A percentile compares a stretch with the other conserved stretches of the same genome.
Evolutionary conservation across 1,284 basidiomycete species (phyloP).

Genomic region (Papiliotrema fonsecae): DNA sequence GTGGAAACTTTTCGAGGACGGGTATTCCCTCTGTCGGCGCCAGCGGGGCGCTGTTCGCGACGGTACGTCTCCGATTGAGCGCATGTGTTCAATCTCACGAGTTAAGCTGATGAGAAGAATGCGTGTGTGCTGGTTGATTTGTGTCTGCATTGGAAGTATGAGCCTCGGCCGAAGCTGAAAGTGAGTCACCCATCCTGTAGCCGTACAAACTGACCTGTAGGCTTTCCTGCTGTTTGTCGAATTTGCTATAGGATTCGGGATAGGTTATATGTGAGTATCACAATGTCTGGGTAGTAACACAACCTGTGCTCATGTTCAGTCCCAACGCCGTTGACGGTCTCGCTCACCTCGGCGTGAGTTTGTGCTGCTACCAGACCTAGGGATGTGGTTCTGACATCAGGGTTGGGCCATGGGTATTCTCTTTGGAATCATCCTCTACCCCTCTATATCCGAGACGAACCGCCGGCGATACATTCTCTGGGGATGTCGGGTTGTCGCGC

Average conservation of each 20-base stretch:
- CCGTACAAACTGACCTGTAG: conserved; percentile 45
- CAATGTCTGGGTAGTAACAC: not conserved
- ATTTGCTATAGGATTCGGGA: conserved; percentile 72
- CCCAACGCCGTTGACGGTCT: conserved; percentile 46
- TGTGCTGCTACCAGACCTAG: not conserved
- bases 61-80: conserved; percentile 37
- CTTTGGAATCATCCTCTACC: conserved; percentile 71
- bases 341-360: conserved; percentile 49
- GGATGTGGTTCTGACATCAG: conserved; percentile 6
- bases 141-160: conserved; percentile 85
- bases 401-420: conserved; percentile 67
- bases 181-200: conserved; percentile 45
- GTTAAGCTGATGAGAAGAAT: conserved; percentile 45
- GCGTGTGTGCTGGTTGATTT: conserved; percentile 78
- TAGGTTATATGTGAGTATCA: conserved; percentile 63
- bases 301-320: conserved; percentile 8
- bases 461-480: conserved; percentile 71
- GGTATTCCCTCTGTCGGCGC: conserved; percentile 91
- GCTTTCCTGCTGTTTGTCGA: conserved; percentile 73
- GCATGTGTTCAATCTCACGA: not conserved
- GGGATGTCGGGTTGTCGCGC: conserved; percentile 65
- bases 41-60: conserved; percentile 89
- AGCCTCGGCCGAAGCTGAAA: conserved; percentile 70
- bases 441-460: conserved; percentile 73
- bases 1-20: conserved; percentile 84